A percentile compares a stretch with the other conserved stretches of the same genome.
Conservation (phyloP, 2,329 filamentous ascomycete genomes). For the Blumeria hordei region DNA sequence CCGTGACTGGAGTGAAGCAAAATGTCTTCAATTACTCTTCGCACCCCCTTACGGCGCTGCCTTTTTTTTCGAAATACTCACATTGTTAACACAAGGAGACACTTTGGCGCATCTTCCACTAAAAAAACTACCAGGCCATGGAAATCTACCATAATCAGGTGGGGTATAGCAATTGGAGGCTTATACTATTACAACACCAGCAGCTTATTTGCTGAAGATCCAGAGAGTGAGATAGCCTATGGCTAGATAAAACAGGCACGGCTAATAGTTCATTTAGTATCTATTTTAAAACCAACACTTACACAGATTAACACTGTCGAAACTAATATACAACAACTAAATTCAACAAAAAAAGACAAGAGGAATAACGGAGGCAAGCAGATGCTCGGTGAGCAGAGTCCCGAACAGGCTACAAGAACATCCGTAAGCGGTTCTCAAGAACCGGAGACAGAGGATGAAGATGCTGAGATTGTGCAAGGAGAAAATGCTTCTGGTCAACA, state of each 20-base stretch:
- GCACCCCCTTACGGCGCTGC: slow-evolving; percentile 10
- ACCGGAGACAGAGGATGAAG: slow-evolving; percentile 9
- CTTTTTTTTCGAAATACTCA: slow-evolving; percentile 5
- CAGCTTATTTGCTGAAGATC: slow-evolving; percentile 64
- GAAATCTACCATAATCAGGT: slow-evolving; percentile 52
- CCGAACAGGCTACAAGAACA: slow-evolving; percentile 4
- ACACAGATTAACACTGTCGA: slow-evolving; percentile 17
- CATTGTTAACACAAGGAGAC: slow-evolving; percentile 18
- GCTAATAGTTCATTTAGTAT: slow-evolving; percentile 9
- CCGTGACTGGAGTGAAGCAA: background rate
- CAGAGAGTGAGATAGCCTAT: slow-evolving; percentile 28
- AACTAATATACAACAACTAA: slow-evolving; percentile 35
- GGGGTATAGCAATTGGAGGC: slow-evolving; percentile 50
- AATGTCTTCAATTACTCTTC: slow-evolving; percentile 12
- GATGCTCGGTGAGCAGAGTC: slow-evolving; percentile 10
- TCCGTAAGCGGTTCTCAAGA: slow-evolving; percentile 4
- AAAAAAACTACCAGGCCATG: slow-evolving; percentile 50
- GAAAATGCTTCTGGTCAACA: slow-evolving; percentile 68
- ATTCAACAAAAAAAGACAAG: slow-evolving; percentile 41
- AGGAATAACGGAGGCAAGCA: slow-evolving; percentile 16
- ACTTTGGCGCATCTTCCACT: slow-evolving; percentile 29
- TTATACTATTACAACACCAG: slow-evolving; percentile 93
- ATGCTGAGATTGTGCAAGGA: slow-evolving; percentile 24
- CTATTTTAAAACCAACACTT: slow-evolving; percentile 10
- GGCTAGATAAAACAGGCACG: background rate